phyloP scores from a whole-genome alignment of 768 basidiomycete species.

The Cystobasidium ongulense region DNA sequence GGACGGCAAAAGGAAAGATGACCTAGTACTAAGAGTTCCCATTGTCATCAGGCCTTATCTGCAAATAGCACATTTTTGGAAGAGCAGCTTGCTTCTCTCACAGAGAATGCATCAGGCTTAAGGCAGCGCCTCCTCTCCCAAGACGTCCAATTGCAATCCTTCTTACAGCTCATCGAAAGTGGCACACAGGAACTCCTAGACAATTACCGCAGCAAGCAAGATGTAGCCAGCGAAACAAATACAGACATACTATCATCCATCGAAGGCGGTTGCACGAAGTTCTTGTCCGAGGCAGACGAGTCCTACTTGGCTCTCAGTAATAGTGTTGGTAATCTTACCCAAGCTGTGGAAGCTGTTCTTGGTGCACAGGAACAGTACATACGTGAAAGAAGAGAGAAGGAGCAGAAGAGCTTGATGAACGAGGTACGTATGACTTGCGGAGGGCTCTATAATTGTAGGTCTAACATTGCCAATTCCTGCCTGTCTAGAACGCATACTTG shows the following conservation, averaged over 20 bases:
- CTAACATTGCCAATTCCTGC: background rate
- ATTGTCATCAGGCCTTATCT: conserved; percentile 3
- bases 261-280: background rate
- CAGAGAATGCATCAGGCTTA: background rate
- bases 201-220: background rate
- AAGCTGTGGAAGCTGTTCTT: background rate
- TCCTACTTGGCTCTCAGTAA: background rate
- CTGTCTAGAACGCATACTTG: conserved; percentile 25
- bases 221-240: background rate
- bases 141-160: conserved; percentile 14
- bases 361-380: background rate
- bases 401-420: conserved; percentile 8
- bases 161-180: conserved; percentile 26
- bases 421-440: background rate
- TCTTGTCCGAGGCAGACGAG: background rate
- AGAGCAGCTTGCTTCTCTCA: conserved; percentile 12
- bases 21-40: background rate
- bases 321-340: background rate
- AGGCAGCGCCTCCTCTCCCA: background rate
- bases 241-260: background rate
- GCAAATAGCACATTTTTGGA: conserved; percentile 19
- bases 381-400: conserved; percentile 13
- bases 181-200: conserved; percentile 5
- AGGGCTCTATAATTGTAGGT: background rate
- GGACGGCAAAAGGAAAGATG: too few species aligned